A percentile compares a stretch with the other conserved stretches of the same genome.
These are phyloP conservation scores for Cucurbitaria berberidis DNA, from an alignment of 2,329 filamentous ascomycete genomes.

Conservation along the genomic window DNA sequence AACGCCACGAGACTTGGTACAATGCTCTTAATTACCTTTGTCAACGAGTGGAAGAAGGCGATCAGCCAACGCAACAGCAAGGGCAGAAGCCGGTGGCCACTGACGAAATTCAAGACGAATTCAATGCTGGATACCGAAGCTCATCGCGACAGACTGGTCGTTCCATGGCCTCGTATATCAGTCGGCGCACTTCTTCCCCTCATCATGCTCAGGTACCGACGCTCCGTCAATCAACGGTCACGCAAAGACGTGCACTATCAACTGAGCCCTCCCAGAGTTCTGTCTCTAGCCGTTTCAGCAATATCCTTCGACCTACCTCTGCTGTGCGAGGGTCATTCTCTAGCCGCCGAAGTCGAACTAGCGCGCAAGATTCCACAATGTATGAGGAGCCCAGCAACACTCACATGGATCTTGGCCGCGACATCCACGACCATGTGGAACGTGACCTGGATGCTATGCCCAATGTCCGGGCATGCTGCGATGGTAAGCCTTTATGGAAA, in stretches of 20 bases:
- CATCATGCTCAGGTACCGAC: conserved; percentile 50
- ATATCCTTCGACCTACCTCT: conserved; percentile 53
- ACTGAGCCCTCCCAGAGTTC: conserved; percentile 50
- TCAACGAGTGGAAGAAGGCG: conserved; percentile 67
- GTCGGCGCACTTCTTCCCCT: conserved; percentile 54
- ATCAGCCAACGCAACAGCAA: conserved; percentile 38
- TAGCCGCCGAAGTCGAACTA: conserved; percentile 53
- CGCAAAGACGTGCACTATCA: conserved; percentile 37
- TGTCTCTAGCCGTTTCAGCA: conserved; percentile 53
- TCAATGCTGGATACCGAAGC: conserved; percentile 70
- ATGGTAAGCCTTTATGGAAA: conserved; percentile 69
- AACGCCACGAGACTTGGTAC: conserved; percentile 98
- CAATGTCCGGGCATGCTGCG: conserved; percentile 96
- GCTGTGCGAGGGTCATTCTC: conserved; percentile 58
- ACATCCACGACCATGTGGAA: conserved; percentile 78
- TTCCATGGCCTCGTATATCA: conserved; percentile 80
- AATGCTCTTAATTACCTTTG: conserved; percentile 94
- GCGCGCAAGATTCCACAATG: conserved; percentile 39
- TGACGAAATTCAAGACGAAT: conserved; percentile 70
- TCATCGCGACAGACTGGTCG: conserved; percentile 60
- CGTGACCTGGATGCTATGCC: conserved; percentile 80
- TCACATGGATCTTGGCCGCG: conserved; percentile 77
- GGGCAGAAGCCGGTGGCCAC: conserved; percentile 63
- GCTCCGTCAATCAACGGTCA: conserved; percentile 53
- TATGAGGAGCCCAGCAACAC: conserved; percentile 67